Percentiles rank a stretch among this genome's conserved stretches.
Conservation (phyloP, 176 grass and related monocot species). For the Phoenix dactylifera region DNA sequence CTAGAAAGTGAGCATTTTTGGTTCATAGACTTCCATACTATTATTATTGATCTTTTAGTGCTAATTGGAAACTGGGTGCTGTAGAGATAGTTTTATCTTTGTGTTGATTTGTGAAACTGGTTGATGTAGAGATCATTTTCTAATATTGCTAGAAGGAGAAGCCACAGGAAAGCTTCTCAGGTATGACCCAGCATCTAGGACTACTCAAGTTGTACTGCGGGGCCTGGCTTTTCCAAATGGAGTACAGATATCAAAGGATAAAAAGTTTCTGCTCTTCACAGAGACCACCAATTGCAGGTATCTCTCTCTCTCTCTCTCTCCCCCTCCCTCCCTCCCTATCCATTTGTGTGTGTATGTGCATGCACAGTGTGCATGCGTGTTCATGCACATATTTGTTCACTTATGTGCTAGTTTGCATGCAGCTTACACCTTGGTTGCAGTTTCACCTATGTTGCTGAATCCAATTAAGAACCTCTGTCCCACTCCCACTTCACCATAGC, state of each 20-base stretch:
- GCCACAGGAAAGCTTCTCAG: slow-evolving; percentile 66
- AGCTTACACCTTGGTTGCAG: too few species aligned
- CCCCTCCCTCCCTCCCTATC: too few species aligned
- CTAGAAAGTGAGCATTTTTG: slow-evolving; percentile 38
- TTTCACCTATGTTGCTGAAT: too few species aligned
- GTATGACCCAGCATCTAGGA: slow-evolving; percentile 45
- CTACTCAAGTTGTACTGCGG: slow-evolving; percentile 38
- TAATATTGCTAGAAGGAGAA: slow-evolving; percentile 79
- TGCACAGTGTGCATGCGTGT: too few species aligned
- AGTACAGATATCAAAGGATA: slow-evolving; percentile 77
- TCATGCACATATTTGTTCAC: too few species aligned
- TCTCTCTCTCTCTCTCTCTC: not conserved
- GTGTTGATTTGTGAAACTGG: not conserved
- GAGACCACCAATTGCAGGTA: slow-evolving; percentile 93
- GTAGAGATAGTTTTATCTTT: too few species aligned
- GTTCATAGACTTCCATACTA: not conserved
- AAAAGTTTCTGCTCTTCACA: slow-evolving; percentile 65
- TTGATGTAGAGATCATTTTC: slow-evolving; percentile 53
- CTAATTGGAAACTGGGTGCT: not conserved
- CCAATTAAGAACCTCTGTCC: too few species aligned
- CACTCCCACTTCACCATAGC: too few species aligned
- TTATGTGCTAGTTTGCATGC: too few species aligned
- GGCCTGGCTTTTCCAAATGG: slow-evolving; percentile 81
- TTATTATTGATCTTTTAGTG: not conserved
- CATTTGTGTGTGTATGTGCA: too few species aligned